A percentile compares a stretch with the other conserved stretches of the same genome.
Conservation (phyloP, 305 asterid genomes). For the Ajuga reptans region DNA sequence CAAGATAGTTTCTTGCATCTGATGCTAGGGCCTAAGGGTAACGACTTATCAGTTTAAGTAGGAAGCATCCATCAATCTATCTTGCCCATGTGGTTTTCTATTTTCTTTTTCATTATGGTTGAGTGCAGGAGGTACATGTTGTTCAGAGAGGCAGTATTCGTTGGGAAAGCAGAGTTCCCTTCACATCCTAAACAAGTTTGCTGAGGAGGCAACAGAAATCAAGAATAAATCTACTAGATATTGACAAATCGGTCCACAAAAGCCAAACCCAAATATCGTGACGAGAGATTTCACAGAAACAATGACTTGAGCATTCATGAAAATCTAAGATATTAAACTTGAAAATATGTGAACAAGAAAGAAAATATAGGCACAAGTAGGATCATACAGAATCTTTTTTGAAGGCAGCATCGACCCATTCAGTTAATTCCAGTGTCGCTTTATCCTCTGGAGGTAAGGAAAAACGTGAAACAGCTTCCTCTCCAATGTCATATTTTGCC, state of each 20-base stretch:
- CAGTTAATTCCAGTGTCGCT: constrained; percentile 82
- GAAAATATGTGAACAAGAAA: constrained; percentile 9
- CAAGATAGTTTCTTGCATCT: not conserved
- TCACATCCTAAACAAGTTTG: constrained; percentile 12
- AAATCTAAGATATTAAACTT: not conserved
- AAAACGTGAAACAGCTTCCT: constrained; percentile 89
- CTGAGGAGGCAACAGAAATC: not conserved
- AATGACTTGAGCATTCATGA: constrained; percentile 3
- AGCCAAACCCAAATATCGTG: not conserved
- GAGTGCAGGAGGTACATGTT: not conserved
- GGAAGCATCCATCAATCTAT: not conserved
- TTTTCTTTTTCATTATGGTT: not conserved
- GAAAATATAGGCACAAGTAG: constrained; percentile 22
- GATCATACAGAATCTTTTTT: constrained; percentile 74
- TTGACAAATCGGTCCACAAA: constrained; percentile 15
- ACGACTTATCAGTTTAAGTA: constrained; percentile 11
- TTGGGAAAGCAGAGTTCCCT: constrained; percentile 9
- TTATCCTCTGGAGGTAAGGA: constrained; percentile 96
- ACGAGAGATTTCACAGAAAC: constrained; percentile 13
- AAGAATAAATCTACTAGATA: constrained; percentile 4
- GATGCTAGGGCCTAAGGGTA: constrained; percentile 3
- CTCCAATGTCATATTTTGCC: constrained; percentile 94
- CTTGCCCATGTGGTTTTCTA: not conserved
- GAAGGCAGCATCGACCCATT: constrained; percentile 93
- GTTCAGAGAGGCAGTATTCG: not conserved